phyloP scores from a whole-genome alignment of 495 filamentous ascomycete genomes.

The Trichoderma orchidacearum region DNA sequence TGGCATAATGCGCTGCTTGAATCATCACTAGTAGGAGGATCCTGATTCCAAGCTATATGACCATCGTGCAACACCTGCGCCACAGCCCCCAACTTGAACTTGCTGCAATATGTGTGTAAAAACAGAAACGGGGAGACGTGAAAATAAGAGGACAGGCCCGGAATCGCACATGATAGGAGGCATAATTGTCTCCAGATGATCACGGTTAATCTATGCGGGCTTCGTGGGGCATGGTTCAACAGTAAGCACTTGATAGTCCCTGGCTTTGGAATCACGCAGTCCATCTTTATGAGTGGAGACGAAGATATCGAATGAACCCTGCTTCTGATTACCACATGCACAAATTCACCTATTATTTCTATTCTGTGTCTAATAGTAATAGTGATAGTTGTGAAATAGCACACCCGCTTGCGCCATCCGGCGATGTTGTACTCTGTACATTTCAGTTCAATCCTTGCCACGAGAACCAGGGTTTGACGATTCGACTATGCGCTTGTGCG shows the following conservation, averaged over 20 bases:
- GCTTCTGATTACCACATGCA: background rate
- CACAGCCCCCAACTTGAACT: background rate
- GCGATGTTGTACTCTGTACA: too few relatives aligned
- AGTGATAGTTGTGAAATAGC: too few relatives aligned
- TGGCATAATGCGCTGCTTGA: too few relatives aligned
- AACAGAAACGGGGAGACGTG: too few relatives aligned
- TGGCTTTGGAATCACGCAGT: background rate
- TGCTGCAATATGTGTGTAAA: too few relatives aligned
- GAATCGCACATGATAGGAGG: background rate
- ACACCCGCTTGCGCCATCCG: too few relatives aligned
- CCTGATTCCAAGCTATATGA: background rate
- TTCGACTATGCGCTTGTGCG: background rate
- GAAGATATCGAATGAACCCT: background rate
- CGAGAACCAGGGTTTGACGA: too few relatives aligned
- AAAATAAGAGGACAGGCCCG: background rate
- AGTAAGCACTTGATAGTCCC: background rate
- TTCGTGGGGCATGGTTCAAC: background rate
- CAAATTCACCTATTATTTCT: too few relatives aligned
- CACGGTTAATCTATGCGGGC: background rate
- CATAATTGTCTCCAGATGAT: background rate
- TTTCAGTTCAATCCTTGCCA: too few relatives aligned
- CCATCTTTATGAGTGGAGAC: background rate
- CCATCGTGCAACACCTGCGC: background rate
- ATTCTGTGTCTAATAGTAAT: too few relatives aligned
- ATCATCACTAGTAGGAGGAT: too few relatives aligned